Percentiles rank a stretch among this genome's conserved stretches.
Conservation (phyloP, 306 rosid genomes). For the Gastrolobium bilobum region DNA sequence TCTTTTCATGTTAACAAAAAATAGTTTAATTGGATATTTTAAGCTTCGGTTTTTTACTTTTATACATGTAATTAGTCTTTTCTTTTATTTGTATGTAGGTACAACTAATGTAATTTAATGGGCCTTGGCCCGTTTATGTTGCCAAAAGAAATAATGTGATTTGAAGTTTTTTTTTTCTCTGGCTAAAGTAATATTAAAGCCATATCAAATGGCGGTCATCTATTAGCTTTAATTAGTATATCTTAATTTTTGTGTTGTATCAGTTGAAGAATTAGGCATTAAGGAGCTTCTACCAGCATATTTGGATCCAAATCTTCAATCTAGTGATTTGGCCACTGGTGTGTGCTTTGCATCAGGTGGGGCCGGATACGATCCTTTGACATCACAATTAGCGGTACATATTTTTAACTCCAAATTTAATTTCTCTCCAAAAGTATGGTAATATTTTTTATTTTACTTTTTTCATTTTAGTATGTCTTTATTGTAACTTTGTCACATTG, state of each 20-base stretch:
- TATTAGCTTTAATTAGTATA: neutral
- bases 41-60: no score
- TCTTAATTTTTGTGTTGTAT: neutral
- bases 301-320: slow-evolving; percentile 55
- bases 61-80: no score
- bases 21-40: no score
- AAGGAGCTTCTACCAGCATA: slow-evolving; percentile 71
- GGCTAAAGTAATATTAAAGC: neutral
- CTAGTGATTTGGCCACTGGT: slow-evolving; percentile 62
- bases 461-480: neutral
- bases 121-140: no score
- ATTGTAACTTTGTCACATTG: neutral
- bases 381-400: slow-evolving; percentile 61
- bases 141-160: neutral
- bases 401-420: neutral
- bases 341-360: slow-evolving; percentile 86
- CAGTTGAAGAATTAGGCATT: slow-evolving; percentile 71
- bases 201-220: neutral
- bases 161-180: neutral
- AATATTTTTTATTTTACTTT: no score
- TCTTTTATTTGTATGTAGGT: no score
- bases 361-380: slow-evolving; percentile 75
- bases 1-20: no score
- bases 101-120: no score
- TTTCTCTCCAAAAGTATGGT: neutral